Evolutionary conservation across 2,329 filamentous ascomycete species (phyloP), one percentile per base, ranked within the genome.

Genomic region (Taxawa tesnikishii): DNA sequence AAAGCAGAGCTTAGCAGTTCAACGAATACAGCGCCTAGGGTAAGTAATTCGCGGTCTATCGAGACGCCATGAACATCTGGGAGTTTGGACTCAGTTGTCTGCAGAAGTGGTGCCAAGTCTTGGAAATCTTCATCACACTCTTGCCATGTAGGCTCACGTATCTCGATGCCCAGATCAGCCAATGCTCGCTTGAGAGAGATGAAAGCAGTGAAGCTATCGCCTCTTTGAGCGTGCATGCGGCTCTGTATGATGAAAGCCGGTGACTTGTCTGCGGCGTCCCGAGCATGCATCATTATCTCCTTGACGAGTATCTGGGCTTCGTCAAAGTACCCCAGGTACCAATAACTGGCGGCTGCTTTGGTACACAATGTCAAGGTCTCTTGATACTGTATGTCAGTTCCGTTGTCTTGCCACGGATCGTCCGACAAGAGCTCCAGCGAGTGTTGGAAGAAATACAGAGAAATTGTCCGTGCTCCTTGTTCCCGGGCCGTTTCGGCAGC

Each of bases 181-280:
- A 94, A 60, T 39, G 82, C 85, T 28, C 75, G 69, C 46, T 78
- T 78, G 15, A 94, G 61, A 1, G 73, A 72, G 18, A 68, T 58
- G 43, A 93, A 74, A 0, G 85, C 82, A 4, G 69, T 69, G 14
- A 66, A 58, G 16, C 76, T 73, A 41, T 93, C 74, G 1, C 85
- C 84, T 33, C 70, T 68, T 47, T 87, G 75, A 2, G 80, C 74
- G 45, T 77, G 74, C 28, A 94, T 79, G 30, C 84, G 74, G 5
- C 83, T 85, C 50, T 84, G 77, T 21, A 94, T 62, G 25, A 94
- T 79, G 60, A 79, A 92, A 0, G 83, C 83, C 6, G 82, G 78
- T 2, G 83, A 82, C 58, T 83, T 90, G 54, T 93, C 85, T 5
- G 82, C 69, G 0, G 82, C 60, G 12, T 75, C 75, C 42, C 70